These are phyloP conservation scores for Olyra latifolia DNA, from an alignment of 176 grass and related monocot genomes.

Conservation along the genomic window DNA sequence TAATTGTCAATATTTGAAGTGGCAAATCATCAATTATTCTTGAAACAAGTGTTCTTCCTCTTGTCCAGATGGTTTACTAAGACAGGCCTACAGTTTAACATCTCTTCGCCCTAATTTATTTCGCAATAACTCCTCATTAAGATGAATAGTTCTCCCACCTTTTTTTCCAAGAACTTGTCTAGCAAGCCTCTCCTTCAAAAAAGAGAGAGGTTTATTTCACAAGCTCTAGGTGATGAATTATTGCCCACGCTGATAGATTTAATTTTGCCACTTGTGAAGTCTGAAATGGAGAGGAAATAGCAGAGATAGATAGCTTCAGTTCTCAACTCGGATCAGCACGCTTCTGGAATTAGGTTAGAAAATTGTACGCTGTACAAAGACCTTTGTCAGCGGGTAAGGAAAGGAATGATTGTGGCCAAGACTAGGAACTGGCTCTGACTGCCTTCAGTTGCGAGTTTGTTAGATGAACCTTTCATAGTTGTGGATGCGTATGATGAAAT, in stretches of 20 bases:
- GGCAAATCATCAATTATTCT: too few species aligned
- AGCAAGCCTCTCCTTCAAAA: background rate
- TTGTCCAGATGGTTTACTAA: conserved; percentile 87
- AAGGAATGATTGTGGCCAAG: too few species aligned
- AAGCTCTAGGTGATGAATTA: conserved; percentile 24
- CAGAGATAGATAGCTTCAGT: background rate
- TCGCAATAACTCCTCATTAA: background rate
- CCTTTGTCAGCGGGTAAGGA: background rate
- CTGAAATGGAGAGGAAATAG: conserved; percentile 2
- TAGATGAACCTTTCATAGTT: background rate
- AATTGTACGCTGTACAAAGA: background rate
- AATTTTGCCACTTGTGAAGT: conserved; percentile 16
- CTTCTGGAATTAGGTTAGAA: background rate
- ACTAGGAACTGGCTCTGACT: background rate
- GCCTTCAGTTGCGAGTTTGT: too few species aligned
- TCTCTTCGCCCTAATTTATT: conserved; percentile 52
- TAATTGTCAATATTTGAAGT: too few species aligned
- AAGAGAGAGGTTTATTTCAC: background rate
- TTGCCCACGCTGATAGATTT: conserved; percentile 10
- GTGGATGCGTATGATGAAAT: background rate
- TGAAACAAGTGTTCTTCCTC: conserved; percentile 15
- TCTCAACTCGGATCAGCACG: conserved; percentile 9
- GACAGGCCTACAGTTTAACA: conserved; percentile 85
- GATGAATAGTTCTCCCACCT: background rate
- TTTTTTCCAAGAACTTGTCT: conserved; percentile 1